Base-by-base conservation (phyloP, 1,284 basidiomycete species). In the Trichosporon inkin region DNA sequence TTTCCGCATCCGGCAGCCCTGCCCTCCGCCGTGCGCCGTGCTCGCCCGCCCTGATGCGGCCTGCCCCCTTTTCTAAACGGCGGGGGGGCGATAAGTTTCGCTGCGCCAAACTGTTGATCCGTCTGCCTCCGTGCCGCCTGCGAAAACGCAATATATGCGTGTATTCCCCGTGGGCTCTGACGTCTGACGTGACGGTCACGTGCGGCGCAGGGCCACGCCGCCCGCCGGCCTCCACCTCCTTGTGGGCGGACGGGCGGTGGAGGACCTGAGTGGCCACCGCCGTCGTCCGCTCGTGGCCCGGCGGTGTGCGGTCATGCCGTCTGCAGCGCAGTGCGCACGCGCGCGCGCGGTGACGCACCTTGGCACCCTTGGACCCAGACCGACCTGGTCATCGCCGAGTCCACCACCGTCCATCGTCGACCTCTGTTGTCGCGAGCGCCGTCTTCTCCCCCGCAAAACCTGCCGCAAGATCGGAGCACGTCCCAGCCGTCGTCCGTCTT, bases 261-360 rank as follows among this genome's bases (percentile, higher is more conserved):
- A 49, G 28, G 44, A 49, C 44, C 44, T 49, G 44, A 49, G 44
- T 49, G 44, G 44, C 44, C 44, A 49, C 44, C 28, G 28, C 28
- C 28, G 28, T 32, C 28, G 8, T 5, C 28, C 28, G n/a, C n/a
- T n/a, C n/a, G n/a, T n/a, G n/a, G n/a, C n/a, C n/a, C n/a, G n/a
- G n/a, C n/a, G 35, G 35, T 36, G 35, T 36, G 13, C 13, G 35
- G 35, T 36, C n/a, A n/a, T n/a, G n/a, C n/a, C n/a, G n/a, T n/a
- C n/a, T n/a, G n/a, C n/a, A n/a, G n/a, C n/a, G n/a, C n/a, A n/a
- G n/a, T n/a, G n/a, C n/a, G n/a, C n/a, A 32, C 44, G 19, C 24
- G 44, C 44, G 44, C 44, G 44, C 28, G 44, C 40, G 44, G 44
- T 49, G 44, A 49, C 44, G 44, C 44, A 49, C 44, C 44, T 32